Base-by-base conservation (phyloP, 495 filamentous ascomycete species). In the Neurospora discreta region DNA sequence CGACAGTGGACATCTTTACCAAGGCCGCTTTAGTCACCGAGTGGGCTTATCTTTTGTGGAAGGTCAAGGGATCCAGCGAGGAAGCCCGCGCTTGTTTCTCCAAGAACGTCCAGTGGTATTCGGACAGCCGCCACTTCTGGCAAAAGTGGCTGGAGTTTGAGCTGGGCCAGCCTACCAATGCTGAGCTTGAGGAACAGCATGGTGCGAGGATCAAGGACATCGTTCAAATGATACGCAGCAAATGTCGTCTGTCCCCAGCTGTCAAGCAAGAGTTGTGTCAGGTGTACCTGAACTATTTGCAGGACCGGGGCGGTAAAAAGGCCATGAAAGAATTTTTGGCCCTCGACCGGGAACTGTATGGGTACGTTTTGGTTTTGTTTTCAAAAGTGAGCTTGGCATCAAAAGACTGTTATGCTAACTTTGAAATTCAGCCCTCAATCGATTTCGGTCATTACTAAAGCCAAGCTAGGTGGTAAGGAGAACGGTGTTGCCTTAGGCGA, bases 81-180 rank as follows among this genome's bases (percentile, higher is more conserved):
- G 94, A 95, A 77, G 95, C 95, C 36, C 91, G 96, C 10, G 86
- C 91, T 69, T 90, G 97, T 0, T 99, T 92, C 83, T 83, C 91
- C 73, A 90, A 89, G 77, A 93, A 97, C 76, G 86, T 92, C 69
- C 89, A 94, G 74, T 92, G 90, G 85, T 97, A 97, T 80, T 85
- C 91, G 18, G 92, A 95, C 75, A 96, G 93, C 77, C 87, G 88
- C n/a, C 86, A 90, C 30, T 99, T 99, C 87, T 98, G 94, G 95
- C 86, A 89, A 71, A 92, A 89, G 78, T 99, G 92, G 81, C 86
- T 98, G 13, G 83, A 89, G 69, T 97, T 99, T 74, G 95, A 99
- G 83, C 84, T 97, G 46, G 89, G 92, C 43, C 96, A 98, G 77
- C 91, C 93, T 10, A 93, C 92, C 3, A 91, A 84, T 71, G 80